phyloP scores from a whole-genome alignment of 2,329 filamentous ascomycete species.

The Calonectria pauciramosa region DNA sequence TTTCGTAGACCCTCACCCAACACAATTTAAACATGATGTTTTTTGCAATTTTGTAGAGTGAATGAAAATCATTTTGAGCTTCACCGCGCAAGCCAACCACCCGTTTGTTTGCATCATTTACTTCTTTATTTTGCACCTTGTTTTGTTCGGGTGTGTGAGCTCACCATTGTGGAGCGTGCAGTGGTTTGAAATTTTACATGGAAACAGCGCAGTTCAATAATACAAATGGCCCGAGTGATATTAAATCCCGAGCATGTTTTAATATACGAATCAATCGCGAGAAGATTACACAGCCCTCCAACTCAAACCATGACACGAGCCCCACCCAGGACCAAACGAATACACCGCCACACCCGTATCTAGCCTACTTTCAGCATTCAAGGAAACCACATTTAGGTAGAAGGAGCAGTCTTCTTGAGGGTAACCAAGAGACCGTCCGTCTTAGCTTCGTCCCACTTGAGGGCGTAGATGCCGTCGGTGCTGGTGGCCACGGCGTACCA shows the following conservation, averaged over 20 bases:
- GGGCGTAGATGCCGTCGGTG: constrained; percentile 16
- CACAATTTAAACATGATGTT: too few species aligned
- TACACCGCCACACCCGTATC: background rate
- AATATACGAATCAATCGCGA: background rate
- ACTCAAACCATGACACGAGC: background rate
- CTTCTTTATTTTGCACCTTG: background rate
- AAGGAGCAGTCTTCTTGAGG: constrained; percentile 26
- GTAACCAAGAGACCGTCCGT: constrained; percentile 7
- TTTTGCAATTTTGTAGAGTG: too few species aligned
- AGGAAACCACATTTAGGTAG: background rate
- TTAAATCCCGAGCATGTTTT: background rate
- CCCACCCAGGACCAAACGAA: background rate
- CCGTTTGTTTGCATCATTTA: background rate
- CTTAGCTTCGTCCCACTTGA: constrained; percentile 24
- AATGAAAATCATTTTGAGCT: too few species aligned
- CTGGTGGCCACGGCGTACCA: constrained; percentile 22
- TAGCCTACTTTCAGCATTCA: background rate
- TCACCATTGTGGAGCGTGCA: background rate
- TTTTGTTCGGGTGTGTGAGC: background rate
- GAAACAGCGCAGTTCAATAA: background rate
- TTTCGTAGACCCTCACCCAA: too few species aligned
- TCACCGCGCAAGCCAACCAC: too few species aligned
- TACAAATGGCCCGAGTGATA: background rate
- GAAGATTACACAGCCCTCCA: background rate
- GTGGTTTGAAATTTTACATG: background rate